These are phyloP conservation scores for Tricladium varicosporioides DNA, from an alignment of 2,329 filamentous ascomycete species.

Conservation along the genomic window DNA sequence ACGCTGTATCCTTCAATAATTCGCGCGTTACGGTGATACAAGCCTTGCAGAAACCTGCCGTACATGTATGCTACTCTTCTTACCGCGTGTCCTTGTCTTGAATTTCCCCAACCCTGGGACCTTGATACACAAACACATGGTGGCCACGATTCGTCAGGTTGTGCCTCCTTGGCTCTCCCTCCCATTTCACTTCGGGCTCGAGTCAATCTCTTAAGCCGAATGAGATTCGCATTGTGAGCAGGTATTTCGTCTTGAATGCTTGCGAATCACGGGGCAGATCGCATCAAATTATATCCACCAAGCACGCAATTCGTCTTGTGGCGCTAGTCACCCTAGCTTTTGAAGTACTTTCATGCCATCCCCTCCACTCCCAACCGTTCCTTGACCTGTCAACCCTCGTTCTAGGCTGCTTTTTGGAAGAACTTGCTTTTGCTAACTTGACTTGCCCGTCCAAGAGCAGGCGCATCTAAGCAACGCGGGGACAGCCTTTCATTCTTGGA, in stretches of 20 bases:
- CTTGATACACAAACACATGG: no score
- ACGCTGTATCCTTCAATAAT: background rate
- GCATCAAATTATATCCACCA: background rate
- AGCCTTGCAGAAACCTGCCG: no score
- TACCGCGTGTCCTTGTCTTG: no score
- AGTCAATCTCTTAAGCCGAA: background rate
- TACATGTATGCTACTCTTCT: no score
- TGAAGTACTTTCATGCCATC: background rate
- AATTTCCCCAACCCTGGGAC: no score
- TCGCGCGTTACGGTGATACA: no score
- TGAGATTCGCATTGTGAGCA: background rate
- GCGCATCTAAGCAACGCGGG: background rate
- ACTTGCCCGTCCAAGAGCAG: background rate
- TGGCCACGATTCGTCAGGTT: no score
- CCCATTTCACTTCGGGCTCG: no score
- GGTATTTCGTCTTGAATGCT: background rate
- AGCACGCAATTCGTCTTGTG: background rate
- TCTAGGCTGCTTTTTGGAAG: background rate
- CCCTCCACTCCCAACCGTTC: background rate
- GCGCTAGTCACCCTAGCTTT: background rate
- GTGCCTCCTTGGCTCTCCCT: no score
- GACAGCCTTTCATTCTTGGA: background rate
- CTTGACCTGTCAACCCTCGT: background rate
- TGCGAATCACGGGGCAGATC: background rate
- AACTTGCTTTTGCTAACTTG: background rate